Evolutionary conservation across 257 asterid genomes (phyloP).

Genomic region (Datura wrightii): DNA sequence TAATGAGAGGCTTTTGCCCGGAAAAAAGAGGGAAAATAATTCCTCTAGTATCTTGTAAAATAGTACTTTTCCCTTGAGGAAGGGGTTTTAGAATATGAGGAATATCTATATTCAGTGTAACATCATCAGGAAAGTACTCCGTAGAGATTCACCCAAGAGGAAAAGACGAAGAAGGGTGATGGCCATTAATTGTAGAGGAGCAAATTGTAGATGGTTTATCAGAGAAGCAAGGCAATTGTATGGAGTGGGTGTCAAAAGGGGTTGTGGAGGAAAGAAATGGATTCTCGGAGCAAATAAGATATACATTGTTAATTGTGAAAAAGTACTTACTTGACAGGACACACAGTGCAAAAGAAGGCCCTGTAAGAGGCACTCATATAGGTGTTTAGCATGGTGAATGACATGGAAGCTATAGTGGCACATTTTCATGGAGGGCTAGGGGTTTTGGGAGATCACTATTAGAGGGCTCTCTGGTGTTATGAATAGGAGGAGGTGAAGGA

Average conservation of each 20-base stretch:
- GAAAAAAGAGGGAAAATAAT: neutral
- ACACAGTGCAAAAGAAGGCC: neutral
- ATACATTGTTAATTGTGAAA: neutral
- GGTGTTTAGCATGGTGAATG: conserved; percentile 14
- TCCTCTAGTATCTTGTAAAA: conserved; percentile 22
- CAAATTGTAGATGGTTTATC: neutral
- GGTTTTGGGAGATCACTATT: neutral
- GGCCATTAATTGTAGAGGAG: neutral
- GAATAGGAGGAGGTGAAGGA: conserved; percentile 22
- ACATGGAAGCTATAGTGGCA: neutral
- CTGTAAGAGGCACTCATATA: neutral
- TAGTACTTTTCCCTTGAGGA: neutral
- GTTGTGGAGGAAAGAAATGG: neutral
- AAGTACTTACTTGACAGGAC: neutral
- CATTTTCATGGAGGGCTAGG: neutral
- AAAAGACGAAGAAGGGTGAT: neutral
- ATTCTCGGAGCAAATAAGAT: neutral
- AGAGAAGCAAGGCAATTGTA: neutral
- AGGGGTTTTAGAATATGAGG: conserved; percentile 1
- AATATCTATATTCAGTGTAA: conserved; percentile 6
- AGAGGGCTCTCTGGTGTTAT: neutral
- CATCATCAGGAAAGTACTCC: neutral
- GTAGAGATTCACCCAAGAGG: neutral
- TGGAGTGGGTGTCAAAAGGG: conserved; percentile 23
- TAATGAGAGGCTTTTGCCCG: neutral